Conservation (phyloP, 2,329 filamentous ascomycete genomes). For the Falciphora oryzae region DNA sequence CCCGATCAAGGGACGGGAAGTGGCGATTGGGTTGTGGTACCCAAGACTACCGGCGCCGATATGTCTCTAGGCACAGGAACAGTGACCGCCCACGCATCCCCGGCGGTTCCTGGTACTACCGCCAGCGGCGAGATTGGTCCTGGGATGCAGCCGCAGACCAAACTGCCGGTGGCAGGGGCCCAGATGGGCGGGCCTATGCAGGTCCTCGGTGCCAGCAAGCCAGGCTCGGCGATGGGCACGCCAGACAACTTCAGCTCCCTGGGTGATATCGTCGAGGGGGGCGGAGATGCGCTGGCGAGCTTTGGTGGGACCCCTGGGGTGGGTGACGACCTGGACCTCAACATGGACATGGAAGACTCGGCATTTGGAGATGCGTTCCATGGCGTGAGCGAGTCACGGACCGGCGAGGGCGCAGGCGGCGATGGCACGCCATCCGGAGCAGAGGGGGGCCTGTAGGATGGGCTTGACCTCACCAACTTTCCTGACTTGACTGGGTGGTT, state of each 20-base stretch:
- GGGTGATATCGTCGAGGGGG: conserved; percentile 63
- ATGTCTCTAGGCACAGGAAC: background rate
- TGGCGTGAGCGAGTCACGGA: conserved; percentile 38
- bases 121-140: background rate
- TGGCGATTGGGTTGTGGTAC: conserved; percentile 72
- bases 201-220: conserved; percentile 24
- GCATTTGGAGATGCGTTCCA: conserved; percentile 83
- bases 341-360: conserved; percentile 69
- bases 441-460: background rate
- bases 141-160: background rate
- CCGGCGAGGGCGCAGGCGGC: conserved; percentile 5
- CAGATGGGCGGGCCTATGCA: conserved; percentile 10
- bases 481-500: background rate
- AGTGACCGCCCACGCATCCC: conserved; percentile 15
- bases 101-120: conserved; percentile 14
- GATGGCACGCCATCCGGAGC: background rate
- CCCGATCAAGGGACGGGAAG: conserved; percentile 45
- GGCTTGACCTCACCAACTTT: background rate
- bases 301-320: conserved; percentile 50
- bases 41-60: conserved; percentile 40
- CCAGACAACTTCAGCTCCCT: conserved; percentile 57
- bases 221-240: conserved; percentile 37
- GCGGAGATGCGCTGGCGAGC: conserved; percentile 58
- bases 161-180: background rate
- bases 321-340: conserved; percentile 61